Conservation (phyloP, 179 eudicot species). For the Patellifolia procumbens region DNA sequence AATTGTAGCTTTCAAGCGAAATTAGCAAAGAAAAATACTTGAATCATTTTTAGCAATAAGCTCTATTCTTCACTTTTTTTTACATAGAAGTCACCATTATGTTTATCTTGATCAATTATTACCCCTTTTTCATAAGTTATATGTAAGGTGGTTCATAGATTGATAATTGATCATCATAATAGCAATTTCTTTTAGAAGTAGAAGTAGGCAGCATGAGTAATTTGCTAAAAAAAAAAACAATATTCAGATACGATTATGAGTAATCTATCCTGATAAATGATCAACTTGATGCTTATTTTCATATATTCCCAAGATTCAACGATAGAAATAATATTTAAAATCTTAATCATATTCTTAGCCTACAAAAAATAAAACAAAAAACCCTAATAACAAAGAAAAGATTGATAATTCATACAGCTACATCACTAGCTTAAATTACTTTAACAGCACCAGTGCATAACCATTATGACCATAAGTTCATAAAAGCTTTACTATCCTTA, state of each 20-base stretch:
- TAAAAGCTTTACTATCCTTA: too few relatives aligned
- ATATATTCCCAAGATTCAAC: conserved; percentile 12
- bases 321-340: not conserved
- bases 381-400: too few relatives aligned
- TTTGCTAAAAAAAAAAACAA: too few relatives aligned
- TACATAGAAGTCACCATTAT: not conserved
- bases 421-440: too few relatives aligned
- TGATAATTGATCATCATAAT: not conserved
- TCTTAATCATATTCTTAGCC: not conserved
- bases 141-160: not conserved
- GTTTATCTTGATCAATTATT: not conserved
- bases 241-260: too few relatives aligned
- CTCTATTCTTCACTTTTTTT: not conserved
- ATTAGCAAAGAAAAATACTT: not conserved
- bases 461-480: too few relatives aligned
- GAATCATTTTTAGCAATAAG: not conserved
- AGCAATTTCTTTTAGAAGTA: not conserved
- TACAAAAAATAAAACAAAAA: too few relatives aligned
- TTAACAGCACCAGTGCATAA: too few relatives aligned
- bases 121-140: too few relatives aligned
- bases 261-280: too few relatives aligned
- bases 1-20: not conserved
- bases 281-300: not conserved
- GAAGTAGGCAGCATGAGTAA: too few relatives aligned
- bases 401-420: too few relatives aligned